Base-by-base conservation (phyloP, 805 yeast species). In the Torulaspora indica region DNA sequence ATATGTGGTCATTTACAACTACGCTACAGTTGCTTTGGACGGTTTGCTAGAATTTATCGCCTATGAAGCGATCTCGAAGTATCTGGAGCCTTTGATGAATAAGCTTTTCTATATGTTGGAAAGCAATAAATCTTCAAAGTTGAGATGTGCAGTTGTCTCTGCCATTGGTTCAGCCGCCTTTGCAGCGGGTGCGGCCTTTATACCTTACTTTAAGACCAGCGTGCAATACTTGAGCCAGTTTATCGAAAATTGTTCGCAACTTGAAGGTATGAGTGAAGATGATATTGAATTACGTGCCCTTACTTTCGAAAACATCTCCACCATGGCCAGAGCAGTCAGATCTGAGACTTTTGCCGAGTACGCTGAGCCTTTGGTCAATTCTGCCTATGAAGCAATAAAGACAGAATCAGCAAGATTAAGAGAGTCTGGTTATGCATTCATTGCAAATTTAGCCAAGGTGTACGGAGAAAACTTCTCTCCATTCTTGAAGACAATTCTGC, bases 81-180 rank as follows among this genome's bases (percentile, higher is more conserved):
- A 90, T 69, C 71, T 93, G 58, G 93, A 82, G 54, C 91, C 95
- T 40, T 77, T 93, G 65, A 89, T 90, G 85, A 85, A 85, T 68
- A 85, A 90, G 60, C 76, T 93, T 55, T 80, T 90, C 73, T 79
- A 76, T 46, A 84, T 93, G 85, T 77, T 91, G 57, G 82, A 79
- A 57, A 73, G 77, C 51, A 86, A 95, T 38, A 75, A 80, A 55
- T 83, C 90, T 17, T 78, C 95, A 12, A 69, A 68, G 47, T 73
- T 85, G 61, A 83, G 81, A 65, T 71, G 85, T 38, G 86, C 87
- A 48, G 82, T 85, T 60, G 96, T 93, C 47, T 85, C 95, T 42
- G 96, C 97, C 31, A 86, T 93, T 64, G 98, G 98, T 44, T 90
- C 98, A 31, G 87, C 96, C 47, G 98, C 98, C 23, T 89, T 83